Conservation (phyloP, 176 grass and related monocot genomes). For the Saccharum spontaneum region DNA sequence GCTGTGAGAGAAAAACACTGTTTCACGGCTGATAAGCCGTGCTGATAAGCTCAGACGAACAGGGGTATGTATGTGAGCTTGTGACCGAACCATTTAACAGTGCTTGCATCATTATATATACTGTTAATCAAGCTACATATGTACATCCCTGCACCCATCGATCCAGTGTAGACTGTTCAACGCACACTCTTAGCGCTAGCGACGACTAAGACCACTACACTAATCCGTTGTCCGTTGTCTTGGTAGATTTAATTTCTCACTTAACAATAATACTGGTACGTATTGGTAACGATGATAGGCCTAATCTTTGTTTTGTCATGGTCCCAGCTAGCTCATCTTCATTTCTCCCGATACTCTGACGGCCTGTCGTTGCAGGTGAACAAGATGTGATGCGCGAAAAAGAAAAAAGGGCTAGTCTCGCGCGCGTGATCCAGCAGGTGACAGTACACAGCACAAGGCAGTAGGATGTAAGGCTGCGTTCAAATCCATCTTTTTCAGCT, state of each 20-base stretch:
- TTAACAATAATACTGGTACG: neutral
- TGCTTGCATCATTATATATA: too few relatives aligned
- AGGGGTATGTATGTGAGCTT: too few relatives aligned
- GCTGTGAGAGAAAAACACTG: too few relatives aligned
- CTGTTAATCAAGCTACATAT: too few relatives aligned
- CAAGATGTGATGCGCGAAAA: neutral
- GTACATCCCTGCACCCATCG: too few relatives aligned
- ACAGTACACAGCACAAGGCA: neutral
- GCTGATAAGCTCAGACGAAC: too few relatives aligned
- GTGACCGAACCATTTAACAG: neutral
- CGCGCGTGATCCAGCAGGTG: neutral
- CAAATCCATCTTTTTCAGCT: too few relatives aligned
- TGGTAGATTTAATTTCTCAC: neutral
- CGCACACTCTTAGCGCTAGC: neutral
- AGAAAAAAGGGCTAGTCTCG: neutral
- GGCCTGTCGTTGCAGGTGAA: neutral
- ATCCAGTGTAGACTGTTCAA: slow-evolving; percentile 3
- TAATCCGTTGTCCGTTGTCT: too few relatives aligned
- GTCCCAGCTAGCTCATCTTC: neutral
- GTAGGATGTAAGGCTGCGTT: neutral
- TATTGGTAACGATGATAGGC: neutral
- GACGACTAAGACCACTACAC: neutral
- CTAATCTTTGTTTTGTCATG: neutral
- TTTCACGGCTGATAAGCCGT: too few relatives aligned
- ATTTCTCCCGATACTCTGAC: neutral